Base-by-base conservation (phyloP, 2,329 filamentous ascomycete species). In the Annulohypoxylon truncatum region DNA sequence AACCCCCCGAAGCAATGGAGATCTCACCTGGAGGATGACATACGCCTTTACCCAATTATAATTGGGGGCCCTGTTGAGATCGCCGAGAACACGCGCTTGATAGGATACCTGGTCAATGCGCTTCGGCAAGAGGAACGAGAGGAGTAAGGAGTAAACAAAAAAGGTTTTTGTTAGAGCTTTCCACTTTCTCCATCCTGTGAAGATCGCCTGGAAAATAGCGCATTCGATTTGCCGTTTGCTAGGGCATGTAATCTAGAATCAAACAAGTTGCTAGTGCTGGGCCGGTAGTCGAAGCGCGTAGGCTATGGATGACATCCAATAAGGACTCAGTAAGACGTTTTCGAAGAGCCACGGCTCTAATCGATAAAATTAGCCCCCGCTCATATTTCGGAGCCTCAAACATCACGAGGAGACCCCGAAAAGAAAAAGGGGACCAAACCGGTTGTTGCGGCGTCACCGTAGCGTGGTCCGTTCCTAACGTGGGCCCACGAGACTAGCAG, bases 141-240 rank as follows among this genome's bases (percentile, higher is more conserved):
- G 48, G 26, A 35, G 26, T 38, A 52, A 44, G 24, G n/a, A 38
- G 35, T 38, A 12, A 24, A 46, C 28, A 26, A 50, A 61, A 62
- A 60, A 35, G 29, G 31, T 60, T 61, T 55, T 53, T 12, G 15
- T 26, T 55, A 33, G 46, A 58, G 28, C 31, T 53, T 61, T 62
- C 33, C 46, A 29, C 40, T 9, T 66, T 53, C 55, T 64, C 42
- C 51, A 47, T 61, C 35, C n/a, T n/a, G 3, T 33, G 51, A 61
- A 15, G 42, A 61, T 58, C 47, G 31, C 31, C 40, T 64, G 12
- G 42, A 68, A 63, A 68, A 60, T 65, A 38, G 53, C 54, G 62
- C 58, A 54, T 29, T 22, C 24, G 60, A 56, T 28, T 46, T 54
- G 56, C 59, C 53, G 52, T 48, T 54, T 51, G 38, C 35, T 48